Conservation (phyloP, 345 rosid genomes). For the Arabis alpina region DNA sequence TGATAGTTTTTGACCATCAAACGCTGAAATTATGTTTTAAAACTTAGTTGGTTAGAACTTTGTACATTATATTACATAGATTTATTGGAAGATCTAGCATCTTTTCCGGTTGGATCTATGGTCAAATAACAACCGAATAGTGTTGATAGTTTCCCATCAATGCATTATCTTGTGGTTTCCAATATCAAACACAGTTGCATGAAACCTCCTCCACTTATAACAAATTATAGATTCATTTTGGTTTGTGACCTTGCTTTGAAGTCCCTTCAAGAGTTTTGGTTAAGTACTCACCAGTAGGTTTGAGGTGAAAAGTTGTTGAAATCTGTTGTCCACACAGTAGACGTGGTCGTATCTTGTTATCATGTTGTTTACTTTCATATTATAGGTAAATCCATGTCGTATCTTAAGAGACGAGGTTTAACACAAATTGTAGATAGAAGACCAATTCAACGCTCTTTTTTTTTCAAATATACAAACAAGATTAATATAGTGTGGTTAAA, state of each 20-base stretch:
- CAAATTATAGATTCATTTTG: slow-evolving; percentile 7
- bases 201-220: slow-evolving; percentile 10
- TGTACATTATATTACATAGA: too few species aligned
- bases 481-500: not conserved
- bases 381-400: too few species aligned
- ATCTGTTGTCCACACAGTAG: not conserved
- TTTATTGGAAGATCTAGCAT: too few species aligned
- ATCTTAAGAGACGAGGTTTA: slow-evolving; percentile 8
- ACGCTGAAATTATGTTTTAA: too few species aligned
- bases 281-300: slow-evolving; percentile 23
- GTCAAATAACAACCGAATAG: not conserved
- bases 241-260: slow-evolving; percentile 31
- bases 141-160: not conserved
- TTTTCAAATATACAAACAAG: slow-evolving; percentile 4
- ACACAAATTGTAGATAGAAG: not conserved
- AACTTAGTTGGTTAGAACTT: too few species aligned
- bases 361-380: not conserved
- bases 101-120: too few species aligned
- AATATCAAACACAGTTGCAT: slow-evolving; percentile 2
- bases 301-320: slow-evolving; percentile 34
- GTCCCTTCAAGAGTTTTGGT: slow-evolving; percentile 9
- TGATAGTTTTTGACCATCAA: too few species aligned
- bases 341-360: too few species aligned
- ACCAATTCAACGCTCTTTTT: not conserved
- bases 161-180: not conserved